Conservation (phyloP, 805 yeast species). For the Starmerella roubikii region DNA sequence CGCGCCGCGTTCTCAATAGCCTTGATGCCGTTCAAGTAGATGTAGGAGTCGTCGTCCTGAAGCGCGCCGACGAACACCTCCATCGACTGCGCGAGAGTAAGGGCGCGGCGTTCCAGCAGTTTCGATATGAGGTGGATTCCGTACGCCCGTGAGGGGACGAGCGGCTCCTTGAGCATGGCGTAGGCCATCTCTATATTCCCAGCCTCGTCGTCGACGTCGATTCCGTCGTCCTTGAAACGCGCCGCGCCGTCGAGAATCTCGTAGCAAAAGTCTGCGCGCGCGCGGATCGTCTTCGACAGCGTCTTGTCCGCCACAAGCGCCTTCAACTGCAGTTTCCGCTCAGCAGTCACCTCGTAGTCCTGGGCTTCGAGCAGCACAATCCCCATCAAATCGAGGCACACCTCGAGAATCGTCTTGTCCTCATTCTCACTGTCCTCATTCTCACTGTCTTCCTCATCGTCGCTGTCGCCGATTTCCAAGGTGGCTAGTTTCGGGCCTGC, state of each 20-base stretch:
- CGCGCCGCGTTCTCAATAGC: constrained; percentile 40
- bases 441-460: constrained; percentile 12
- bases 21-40: constrained; percentile 72
- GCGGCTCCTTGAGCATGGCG: constrained; percentile 55
- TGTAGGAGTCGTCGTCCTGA: constrained; percentile 70
- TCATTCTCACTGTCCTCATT: constrained; percentile 22
- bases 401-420: constrained; percentile 24
- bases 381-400: constrained; percentile 25
- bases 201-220: constrained; percentile 8
- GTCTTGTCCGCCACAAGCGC: not conserved
- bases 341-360: constrained; percentile 10
- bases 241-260: constrained; percentile 11
- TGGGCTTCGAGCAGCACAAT: constrained; percentile 23
- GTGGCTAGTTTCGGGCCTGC: constrained; percentile 11
- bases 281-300: constrained; percentile 6
- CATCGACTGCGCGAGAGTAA: constrained; percentile 40
- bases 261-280: constrained; percentile 17
- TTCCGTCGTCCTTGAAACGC: constrained; percentile 9
- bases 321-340: constrained; percentile 5
- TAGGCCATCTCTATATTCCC: constrained; percentile 44
- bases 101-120: constrained; percentile 35
- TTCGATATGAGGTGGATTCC: constrained; percentile 56
- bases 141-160: constrained; percentile 75
- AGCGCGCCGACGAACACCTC: constrained; percentile 51
- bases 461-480: constrained; percentile 13